Conservation (phyloP, 805 yeast species). For the Priceomyces castillae region DNA sequence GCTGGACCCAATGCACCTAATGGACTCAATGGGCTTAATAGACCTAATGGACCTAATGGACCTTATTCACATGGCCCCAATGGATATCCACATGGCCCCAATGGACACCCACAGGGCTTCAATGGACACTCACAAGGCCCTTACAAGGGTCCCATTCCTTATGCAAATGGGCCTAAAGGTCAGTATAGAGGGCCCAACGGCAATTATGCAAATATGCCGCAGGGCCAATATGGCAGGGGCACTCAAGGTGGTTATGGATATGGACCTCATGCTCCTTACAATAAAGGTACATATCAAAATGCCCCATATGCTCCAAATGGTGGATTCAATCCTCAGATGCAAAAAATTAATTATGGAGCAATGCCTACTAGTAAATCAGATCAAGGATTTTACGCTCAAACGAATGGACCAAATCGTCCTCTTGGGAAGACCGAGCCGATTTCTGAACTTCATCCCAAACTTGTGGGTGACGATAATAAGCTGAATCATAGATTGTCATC, state of each 20-base stretch:
- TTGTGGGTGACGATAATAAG: neutral
- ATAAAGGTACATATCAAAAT: neutral
- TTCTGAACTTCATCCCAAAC: neutral
- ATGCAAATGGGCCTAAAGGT: neutral
- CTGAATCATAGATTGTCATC: slow-evolving; percentile 20
- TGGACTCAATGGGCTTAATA: neutral
- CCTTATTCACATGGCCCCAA: neutral
- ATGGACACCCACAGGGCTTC: no score
- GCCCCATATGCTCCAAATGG: neutral
- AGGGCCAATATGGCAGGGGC: neutral
- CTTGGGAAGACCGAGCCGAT: neutral
- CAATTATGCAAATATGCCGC: neutral
- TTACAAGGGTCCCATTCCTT: neutral
- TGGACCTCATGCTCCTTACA: neutral
- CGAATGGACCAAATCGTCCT: neutral
- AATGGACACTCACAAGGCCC: no score
- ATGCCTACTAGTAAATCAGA: neutral
- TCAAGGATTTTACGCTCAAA: neutral
- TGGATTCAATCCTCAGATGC: neutral
- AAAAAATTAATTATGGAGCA: neutral
- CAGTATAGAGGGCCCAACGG: neutral
- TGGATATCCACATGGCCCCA: no score
- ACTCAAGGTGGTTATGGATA: no score
- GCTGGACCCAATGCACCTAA: neutral
- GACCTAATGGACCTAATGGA: neutral